Evolutionary conservation across 176 grass and related monocot genomes (phyloP), one percentile per base, ranked within the genome.

Genomic region (Musa acuminata): DNA sequence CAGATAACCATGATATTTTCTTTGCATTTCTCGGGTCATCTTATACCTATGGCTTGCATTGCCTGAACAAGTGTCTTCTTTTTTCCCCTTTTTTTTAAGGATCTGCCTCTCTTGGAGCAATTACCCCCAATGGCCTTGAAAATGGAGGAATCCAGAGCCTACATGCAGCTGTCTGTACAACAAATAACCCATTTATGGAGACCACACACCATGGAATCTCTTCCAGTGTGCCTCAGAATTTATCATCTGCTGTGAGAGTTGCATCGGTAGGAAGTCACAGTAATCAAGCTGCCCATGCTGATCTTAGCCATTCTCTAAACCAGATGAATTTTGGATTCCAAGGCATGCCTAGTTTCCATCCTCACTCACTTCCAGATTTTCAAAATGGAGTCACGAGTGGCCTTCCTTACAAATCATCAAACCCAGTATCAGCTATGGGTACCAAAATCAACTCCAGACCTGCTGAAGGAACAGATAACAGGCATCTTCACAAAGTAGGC

Each of bases 241-340:
- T 96, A 67, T 90, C 93, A 72, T 84, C 89, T 72, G 80, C 89
- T 22, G 80, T 96, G 59, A 82, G 89, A 77, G 84, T 92, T 76
- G 53, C 76, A 74, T 84, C 87, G 49, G 14, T 75, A 67, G 69
- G 78, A 60, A 79, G 70, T 64, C 80, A 82, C 71, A 84, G 67
- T 71, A 80, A 67, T 71, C 82, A 83, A 73, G 63, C 75, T 63
- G 25, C 64, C 43, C 66, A 82, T 62, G 65, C 23, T 76, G 89
- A 92, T 29, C 64, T 92, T 17, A 90, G 83, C 73, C 80, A 90
- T 51, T 90, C 93, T 49, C 66, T 96, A 9, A 74, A 85, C 69
- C 81, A 83, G 74, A 85, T 85, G 79, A 96, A 86, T 75, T 92
- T 79, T 49, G 83, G 73, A 69, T 81, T 92, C 74, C 87, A 90